These are phyloP conservation scores for Arthrinium puccinioides DNA, from an alignment of 2,329 filamentous ascomycete species.

Conservation along the genomic window DNA sequence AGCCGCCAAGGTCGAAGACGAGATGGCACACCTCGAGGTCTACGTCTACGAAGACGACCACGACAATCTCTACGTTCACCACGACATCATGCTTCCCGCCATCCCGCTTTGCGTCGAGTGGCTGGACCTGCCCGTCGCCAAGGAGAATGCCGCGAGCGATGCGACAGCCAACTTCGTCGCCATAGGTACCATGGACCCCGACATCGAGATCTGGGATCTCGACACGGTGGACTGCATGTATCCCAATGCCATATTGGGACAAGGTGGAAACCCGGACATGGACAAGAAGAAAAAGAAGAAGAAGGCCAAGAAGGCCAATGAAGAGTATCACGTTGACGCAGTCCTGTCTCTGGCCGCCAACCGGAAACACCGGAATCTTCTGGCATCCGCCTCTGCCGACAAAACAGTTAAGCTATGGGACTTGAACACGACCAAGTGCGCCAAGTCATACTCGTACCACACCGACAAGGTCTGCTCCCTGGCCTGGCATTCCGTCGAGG, in stretches of 20 bases:
- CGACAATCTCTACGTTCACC: constrained; percentile 97
- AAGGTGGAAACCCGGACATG: constrained; percentile 49
- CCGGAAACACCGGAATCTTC: constrained; percentile 84
- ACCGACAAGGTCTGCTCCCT: constrained; percentile 97
- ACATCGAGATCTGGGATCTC: constrained; percentile 97
- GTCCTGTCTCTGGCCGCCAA: constrained; percentile 89
- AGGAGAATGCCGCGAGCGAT: constrained; percentile 53
- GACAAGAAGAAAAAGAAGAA: constrained; percentile 75
- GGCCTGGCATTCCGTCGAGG: constrained; percentile 83
- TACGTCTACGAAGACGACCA: constrained; percentile 95
- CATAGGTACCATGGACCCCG: constrained; percentile 93
- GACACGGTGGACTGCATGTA: constrained; percentile 98
- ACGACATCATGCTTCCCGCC: constrained; percentile 97
- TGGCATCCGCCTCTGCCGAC: constrained; percentile 92
- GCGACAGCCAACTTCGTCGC: constrained; percentile 84
- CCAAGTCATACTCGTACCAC: constrained; percentile 92
- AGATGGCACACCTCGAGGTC: constrained; percentile 91
- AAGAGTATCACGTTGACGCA: constrained; percentile 88
- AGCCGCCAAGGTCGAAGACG: constrained; percentile 91
- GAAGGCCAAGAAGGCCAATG: constrained; percentile 81
- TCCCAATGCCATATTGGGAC: constrained; percentile 89
- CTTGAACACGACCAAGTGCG: constrained; percentile 82
- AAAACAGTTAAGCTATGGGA: constrained; percentile 98
- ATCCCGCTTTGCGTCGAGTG: constrained; percentile 95
- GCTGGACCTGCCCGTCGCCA: constrained; percentile 85